phyloP scores from a whole-genome alignment of 305 asterid genomes.

The Solanum hybrid region DNA sequence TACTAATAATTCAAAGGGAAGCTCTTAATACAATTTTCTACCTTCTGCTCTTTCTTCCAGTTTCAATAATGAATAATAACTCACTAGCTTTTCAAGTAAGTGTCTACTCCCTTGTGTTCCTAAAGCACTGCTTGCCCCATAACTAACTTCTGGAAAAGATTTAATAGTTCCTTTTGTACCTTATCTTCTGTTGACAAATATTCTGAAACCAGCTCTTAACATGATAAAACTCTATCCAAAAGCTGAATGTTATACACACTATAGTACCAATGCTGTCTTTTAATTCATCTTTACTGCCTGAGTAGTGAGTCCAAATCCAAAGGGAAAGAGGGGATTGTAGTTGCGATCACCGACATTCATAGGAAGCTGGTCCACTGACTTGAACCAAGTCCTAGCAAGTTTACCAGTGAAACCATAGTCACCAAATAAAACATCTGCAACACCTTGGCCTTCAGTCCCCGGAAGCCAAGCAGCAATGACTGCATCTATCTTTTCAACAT shows the following conservation, averaged over 20 bases:
- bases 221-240: not conserved
- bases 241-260: not conserved
- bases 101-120: not conserved
- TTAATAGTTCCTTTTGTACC: not conserved
- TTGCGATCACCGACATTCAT: conserved; percentile 52
- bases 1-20: not conserved
- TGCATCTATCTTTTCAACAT: conserved; percentile 18
- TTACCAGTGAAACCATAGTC: conserved; percentile 35
- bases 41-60: not conserved
- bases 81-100: not conserved
- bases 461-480: conserved; percentile 47
- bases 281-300: not conserved
- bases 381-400: conserved; percentile 59
- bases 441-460: conserved; percentile 42
- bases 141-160: not conserved
- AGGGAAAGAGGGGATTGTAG: conserved; percentile 51
- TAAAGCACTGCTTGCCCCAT: not conserved
- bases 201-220: not conserved
- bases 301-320: conserved; percentile 54
- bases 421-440: conserved; percentile 36
- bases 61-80: not conserved
- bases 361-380: conserved; percentile 58
- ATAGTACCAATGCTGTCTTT: not conserved
- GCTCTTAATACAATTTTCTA: not conserved
- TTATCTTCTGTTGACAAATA: not conserved